These are phyloP conservation scores for Leishmania martiniquensis DNA, from an alignment of 208 protist genomes.

Conservation along the genomic window DNA sequence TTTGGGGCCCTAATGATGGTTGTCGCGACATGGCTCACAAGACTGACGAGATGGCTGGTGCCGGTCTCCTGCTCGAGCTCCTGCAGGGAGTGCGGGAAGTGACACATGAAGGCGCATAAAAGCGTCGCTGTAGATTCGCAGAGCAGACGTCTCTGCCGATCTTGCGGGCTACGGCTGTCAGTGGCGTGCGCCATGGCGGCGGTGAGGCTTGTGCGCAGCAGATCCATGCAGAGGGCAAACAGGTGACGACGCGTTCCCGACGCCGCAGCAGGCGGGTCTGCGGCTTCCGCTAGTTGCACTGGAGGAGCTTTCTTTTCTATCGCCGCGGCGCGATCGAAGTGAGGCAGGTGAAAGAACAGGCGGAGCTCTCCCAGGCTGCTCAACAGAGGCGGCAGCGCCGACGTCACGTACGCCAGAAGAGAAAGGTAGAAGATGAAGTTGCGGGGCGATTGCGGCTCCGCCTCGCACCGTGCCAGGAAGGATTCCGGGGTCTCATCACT, in stretches of 20 bases:
- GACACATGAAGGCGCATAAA: conserved; percentile 29
- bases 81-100: conserved; percentile 32
- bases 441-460: conserved; percentile 14
- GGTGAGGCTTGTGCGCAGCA: conserved; percentile 12
- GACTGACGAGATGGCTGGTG: conserved; percentile 8
- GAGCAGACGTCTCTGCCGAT: conserved; percentile 15
- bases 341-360: conserved; percentile 20
- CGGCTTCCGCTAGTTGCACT: neutral
- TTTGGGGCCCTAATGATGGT: conserved; percentile 6
- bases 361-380: conserved; percentile 22
- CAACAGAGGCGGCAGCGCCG: conserved; percentile 29
- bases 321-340: neutral
- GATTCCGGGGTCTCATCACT: neutral
- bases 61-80: conserved; percentile 13
- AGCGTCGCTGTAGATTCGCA: conserved; percentile 26
- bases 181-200: neutral
- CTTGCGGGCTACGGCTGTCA: neutral
- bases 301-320: neutral
- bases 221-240: conserved; percentile 22
- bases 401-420: conserved; percentile 28
- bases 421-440: conserved; percentile 35
- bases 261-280: neutral
- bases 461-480: conserved; percentile 27
- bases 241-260: neutral
- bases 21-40: conserved; percentile 12